Evolutionary conservation across 768 basidiomycete genomes (phyloP).

Genomic region (Albatrellus ellisii): DNA sequence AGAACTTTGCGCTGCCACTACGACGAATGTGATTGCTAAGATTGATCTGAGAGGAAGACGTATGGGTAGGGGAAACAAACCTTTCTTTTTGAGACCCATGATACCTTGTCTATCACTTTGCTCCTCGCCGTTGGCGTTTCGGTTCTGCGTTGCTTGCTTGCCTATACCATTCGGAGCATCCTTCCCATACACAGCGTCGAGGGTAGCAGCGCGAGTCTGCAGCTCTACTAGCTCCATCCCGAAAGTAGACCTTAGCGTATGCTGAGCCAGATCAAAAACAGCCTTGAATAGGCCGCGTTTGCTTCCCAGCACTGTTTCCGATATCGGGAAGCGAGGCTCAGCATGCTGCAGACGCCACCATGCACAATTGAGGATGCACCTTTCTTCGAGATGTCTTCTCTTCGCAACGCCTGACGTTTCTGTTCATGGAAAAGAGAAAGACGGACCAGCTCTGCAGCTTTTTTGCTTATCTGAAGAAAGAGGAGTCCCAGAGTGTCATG

Average conservation of each 20-base stretch:
- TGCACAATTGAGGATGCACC: slow-evolving; percentile 25
- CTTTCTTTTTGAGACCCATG: slow-evolving; percentile 49
- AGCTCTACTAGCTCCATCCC: slow-evolving; percentile 83
- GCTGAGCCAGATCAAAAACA: slow-evolving; percentile 54
- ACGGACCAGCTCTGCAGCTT: slow-evolving; percentile 61
- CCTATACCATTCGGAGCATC: slow-evolving; percentile 27
- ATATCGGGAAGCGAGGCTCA: neutral
- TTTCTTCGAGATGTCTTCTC: slow-evolving; percentile 85
- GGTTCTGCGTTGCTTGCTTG: slow-evolving; percentile 20
- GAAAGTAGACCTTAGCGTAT: slow-evolving; percentile 47
- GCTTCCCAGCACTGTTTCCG: slow-evolving; percentile 30
- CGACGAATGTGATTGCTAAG: slow-evolving; percentile 3
- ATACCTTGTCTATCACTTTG: slow-evolving; percentile 8
- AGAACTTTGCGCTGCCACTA: slow-evolving; percentile 45
- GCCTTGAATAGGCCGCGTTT: slow-evolving; percentile 45
- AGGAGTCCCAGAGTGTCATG: too few species aligned
- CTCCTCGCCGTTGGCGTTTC: slow-evolving; percentile 10
- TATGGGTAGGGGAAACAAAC: slow-evolving; percentile 21
- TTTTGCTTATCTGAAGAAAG: too few species aligned
- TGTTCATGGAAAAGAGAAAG: slow-evolving; percentile 76
- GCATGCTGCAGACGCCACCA: neutral
- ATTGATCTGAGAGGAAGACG: neutral
- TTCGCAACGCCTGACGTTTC: slow-evolving; percentile 45
- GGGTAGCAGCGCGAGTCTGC: slow-evolving; percentile 42
- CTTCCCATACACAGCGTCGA: slow-evolving; percentile 26